Base-by-base conservation (phyloP, 148 eudicot species). In the Rhododendron henanense region DNA sequence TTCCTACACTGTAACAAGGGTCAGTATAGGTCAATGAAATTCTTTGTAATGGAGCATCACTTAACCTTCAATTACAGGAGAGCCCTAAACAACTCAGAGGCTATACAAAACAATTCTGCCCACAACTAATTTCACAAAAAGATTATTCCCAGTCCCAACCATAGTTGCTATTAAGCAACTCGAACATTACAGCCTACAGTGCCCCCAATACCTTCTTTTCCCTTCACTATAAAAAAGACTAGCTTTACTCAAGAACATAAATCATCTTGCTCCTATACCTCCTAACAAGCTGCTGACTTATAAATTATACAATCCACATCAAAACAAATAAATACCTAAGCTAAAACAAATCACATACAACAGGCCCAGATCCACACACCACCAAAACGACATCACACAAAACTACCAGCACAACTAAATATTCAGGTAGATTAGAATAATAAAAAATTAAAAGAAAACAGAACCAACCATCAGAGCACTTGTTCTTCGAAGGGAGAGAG, bases 391-490 rank as follows among this genome's bases (percentile, higher is more conserved):
- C 31, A 31, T 44, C 55, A 71, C 18, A 50, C 14, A 33, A 84
- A 74, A 84, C 25, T 10, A 83, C 31, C 18, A 69, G 31, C 73
- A 47, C 65, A 25, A 2, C 19, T 16, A 25, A 14, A 37, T 33
- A 14, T 1, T 11, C 10, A 55, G n/a, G n/a, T 9, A 4, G 21
- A 5, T 31, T 28, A 81, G 41, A 83, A 14, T 39, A 55, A 18
- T 5, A 16, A 0, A 50, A 57, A 81, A 87, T 21, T 50, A 86
- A 74, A 82, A 84, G 47, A 47, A 85, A 86, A 83, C 77, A 77
- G 23, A 53, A 86, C 91, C 16, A 86, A 95, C 98, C 98, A 84
- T 94, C 98, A 10, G 95, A 92, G 84, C 88, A 78, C 84, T 91
- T 92, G 86, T 88, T 92, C 85, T 91, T 87, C 59, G 84, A 76